Conservation (phyloP, 2,329 filamentous ascomycete species). For the Ustilaginoidea virens region DNA sequence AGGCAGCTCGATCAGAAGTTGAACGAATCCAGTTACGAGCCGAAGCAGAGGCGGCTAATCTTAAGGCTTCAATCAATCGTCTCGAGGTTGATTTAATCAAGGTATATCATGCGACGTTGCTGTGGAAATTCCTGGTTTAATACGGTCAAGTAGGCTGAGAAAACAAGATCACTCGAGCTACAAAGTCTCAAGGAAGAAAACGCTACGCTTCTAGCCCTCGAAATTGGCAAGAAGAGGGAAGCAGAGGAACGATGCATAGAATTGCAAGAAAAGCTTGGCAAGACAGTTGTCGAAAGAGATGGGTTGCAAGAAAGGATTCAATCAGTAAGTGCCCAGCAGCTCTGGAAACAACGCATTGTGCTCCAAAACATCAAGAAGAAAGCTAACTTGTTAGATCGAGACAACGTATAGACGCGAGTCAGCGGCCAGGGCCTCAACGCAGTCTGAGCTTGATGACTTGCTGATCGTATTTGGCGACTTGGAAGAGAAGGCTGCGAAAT, state of each 20-base stretch:
- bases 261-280: constrained; percentile 13
- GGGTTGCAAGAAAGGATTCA: constrained; percentile 10
- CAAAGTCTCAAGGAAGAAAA: constrained; percentile 32
- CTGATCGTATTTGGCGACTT: constrained; percentile 68
- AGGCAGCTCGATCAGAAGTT: constrained; percentile 30
- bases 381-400: constrained; percentile 13
- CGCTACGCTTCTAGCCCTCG: constrained; percentile 19
- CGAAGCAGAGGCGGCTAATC: constrained; percentile 48
- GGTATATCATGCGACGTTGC: constrained; percentile 20
- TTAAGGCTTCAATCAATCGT: constrained; percentile 43
- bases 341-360: background rate
- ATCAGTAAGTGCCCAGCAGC: constrained; percentile 10
- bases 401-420: constrained; percentile 28
- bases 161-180: constrained; percentile 43
- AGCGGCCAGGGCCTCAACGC: constrained; percentile 45
- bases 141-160: constrained; percentile 33
- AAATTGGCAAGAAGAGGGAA: constrained; percentile 15
- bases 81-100: constrained; percentile 49
- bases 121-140: background rate
- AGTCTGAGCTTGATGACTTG: constrained; percentile 66
- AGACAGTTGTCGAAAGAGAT: constrained; percentile 8
- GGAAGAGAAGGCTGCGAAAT: constrained; percentile 60
- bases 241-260: constrained; percentile 10
- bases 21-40: constrained; percentile 31
- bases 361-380: background rate